A percentile compares a stretch with the other conserved stretches of the same genome.
These are phyloP conservation scores for Alternaria arbusti DNA, from an alignment of 2,329 filamentous ascomycete species.

Conservation along the genomic window DNA sequence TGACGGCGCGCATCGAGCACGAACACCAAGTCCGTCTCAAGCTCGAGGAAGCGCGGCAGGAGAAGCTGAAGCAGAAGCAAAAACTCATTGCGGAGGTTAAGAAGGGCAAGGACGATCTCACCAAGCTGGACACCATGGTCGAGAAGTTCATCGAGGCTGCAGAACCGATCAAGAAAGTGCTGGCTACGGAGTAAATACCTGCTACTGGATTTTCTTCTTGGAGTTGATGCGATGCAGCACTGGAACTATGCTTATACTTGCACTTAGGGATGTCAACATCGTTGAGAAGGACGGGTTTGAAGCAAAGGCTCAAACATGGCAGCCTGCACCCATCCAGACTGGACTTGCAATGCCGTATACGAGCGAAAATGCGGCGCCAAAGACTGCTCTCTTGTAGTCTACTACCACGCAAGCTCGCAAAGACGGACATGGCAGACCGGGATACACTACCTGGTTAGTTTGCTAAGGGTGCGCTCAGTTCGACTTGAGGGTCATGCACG, in stretches of 20 bases:
- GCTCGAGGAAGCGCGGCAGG: conserved; percentile 81
- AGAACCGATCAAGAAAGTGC: conserved; percentile 84
- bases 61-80: conserved; percentile 67
- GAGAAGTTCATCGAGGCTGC: conserved; percentile 94
- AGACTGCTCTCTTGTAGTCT: not conserved
- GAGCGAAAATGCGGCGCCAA: not conserved
- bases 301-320: not conserved
- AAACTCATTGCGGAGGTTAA: conserved; percentile 79
- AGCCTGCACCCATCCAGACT: not conserved
- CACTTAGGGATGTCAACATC: not conserved
- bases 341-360: not conserved
- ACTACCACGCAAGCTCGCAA: not conserved
- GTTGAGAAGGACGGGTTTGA: not conserved
- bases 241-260: not conserved
- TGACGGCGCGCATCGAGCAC: conserved; percentile 89
- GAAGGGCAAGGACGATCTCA: conserved; percentile 90
- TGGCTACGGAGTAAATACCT: conserved; percentile 69
- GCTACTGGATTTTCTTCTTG: not conserved
- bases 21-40: conserved; percentile 84
- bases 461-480: not conserved
- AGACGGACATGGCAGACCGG: not conserved
- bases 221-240: not conserved
- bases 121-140: conserved; percentile 86
- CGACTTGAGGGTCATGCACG: not conserved
- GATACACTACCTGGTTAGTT: not conserved